phyloP scores from a whole-genome alignment of 331 rosid genomes.

The Quercus lobata region DNA sequence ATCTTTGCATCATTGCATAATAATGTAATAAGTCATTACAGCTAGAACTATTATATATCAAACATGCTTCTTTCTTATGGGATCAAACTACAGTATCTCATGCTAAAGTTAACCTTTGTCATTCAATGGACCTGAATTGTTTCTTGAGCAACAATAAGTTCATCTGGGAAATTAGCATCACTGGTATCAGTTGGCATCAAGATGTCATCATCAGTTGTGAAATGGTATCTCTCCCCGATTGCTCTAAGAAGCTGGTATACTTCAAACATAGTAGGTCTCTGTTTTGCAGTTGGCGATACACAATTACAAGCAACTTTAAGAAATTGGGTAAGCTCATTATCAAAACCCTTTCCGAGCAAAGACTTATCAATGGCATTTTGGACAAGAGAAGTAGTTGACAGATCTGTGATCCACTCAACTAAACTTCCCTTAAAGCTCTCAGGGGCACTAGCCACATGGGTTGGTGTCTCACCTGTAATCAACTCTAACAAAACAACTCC shows the following conservation, averaged over 20 bases:
- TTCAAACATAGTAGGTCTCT: slow-evolving; percentile 97
- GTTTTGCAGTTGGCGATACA: slow-evolving; percentile 53
- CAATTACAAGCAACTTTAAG: slow-evolving; percentile 84
- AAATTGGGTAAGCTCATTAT: slow-evolving; percentile 81
- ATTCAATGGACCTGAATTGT: background rate
- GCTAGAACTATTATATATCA: background rate
- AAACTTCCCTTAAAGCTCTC: slow-evolving; percentile 85
- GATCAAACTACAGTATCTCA: background rate
- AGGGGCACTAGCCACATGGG: slow-evolving; percentile 61
- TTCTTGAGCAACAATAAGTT: slow-evolving; percentile 79
- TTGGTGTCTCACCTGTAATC: slow-evolving; percentile 89
- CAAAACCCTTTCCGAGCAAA: slow-evolving; percentile 58
- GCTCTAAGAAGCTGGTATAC: slow-evolving; percentile 88
- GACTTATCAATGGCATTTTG: slow-evolving; percentile 55
- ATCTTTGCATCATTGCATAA: background rate
- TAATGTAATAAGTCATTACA: background rate
- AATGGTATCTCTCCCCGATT: slow-evolving; percentile 66
- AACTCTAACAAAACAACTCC: slow-evolving; percentile 91
- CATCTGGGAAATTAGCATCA: slow-evolving; percentile 34
- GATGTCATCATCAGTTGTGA: slow-evolving; percentile 71
- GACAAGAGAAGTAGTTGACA: slow-evolving; percentile 46
- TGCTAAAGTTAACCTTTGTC: background rate
- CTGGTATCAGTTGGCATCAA: slow-evolving; percentile 40
- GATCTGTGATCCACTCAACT: slow-evolving; percentile 70
- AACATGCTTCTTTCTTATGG: background rate